Conservation (phyloP, 176 grass and related monocot genomes). For the Carex myosuroides region DNA sequence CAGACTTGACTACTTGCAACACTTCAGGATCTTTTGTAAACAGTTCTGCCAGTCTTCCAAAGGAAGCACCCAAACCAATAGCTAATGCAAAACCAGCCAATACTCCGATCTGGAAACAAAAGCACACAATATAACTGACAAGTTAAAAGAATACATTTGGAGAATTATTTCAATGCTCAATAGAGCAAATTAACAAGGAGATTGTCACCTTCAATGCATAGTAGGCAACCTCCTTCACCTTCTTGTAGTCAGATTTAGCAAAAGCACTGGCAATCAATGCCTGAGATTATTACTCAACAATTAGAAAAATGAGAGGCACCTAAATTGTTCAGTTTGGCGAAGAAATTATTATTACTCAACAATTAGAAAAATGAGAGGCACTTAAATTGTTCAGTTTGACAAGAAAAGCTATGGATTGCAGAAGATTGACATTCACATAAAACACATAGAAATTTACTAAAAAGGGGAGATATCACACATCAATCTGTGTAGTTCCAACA, state of each 20-base stretch:
- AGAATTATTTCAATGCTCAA: slow-evolving; percentile 2
- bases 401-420: neutral
- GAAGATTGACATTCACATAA: neutral
- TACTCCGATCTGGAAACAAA: slow-evolving; percentile 59
- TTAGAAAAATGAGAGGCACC: neutral
- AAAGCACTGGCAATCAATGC: slow-evolving; percentile 83
- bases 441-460: neutral
- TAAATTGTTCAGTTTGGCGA: neutral
- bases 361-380: neutral
- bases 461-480: neutral
- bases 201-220: slow-evolving; percentile 59
- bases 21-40: slow-evolving; percentile 84
- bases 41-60: slow-evolving; percentile 62
- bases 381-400: neutral
- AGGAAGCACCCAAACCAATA: slow-evolving; percentile 60
- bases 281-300: slow-evolving; percentile 25
- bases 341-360: neutral
- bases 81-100: slow-evolving; percentile 58
- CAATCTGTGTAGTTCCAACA: neutral
- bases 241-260: slow-evolving; percentile 63
- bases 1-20: slow-evolving; percentile 66
- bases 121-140: neutral
- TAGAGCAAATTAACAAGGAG: slow-evolving; percentile 11
- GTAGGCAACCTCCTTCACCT: slow-evolving; percentile 53
- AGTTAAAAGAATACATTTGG: slow-evolving; percentile 7